Evolutionary conservation across 2,329 filamentous ascomycete species (phyloP).

Genomic region (Fusarium marasasianum): DNA sequence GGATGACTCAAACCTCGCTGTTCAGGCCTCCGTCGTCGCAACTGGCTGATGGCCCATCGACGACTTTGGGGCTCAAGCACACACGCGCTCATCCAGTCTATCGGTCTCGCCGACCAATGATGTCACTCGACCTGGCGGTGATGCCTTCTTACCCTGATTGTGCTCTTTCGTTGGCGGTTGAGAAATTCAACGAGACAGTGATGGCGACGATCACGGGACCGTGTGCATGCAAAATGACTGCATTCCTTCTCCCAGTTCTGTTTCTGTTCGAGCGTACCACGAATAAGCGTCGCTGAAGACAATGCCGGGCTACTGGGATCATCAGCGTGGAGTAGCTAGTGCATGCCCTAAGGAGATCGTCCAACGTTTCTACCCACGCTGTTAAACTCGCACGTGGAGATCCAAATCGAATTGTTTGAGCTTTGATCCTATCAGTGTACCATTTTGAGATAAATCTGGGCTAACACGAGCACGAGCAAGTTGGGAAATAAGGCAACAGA

Average conservation of each 20-base stretch:
- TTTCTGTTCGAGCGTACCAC: slow-evolving; percentile 8
- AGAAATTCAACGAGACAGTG: slow-evolving; percentile 6
- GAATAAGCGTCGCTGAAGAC: slow-evolving; percentile 9
- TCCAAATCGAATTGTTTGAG: slow-evolving; percentile 14
- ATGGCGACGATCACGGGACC: slow-evolving; percentile 29
- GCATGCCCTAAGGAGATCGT: slow-evolving; percentile 25
- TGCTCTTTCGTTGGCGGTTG: slow-evolving; percentile 24
- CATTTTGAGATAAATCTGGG: slow-evolving; percentile 1
- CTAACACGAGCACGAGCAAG: neutral
- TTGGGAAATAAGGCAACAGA: slow-evolving; percentile 6
- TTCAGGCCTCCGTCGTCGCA: slow-evolving; percentile 27
- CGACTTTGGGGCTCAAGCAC: slow-evolving; percentile 29
- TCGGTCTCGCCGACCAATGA: slow-evolving; percentile 33
- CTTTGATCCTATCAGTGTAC: slow-evolving; percentile 17
- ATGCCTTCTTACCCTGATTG: slow-evolving; percentile 16
- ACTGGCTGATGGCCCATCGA: slow-evolving; percentile 23
- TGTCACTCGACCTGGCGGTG: slow-evolving; percentile 34
- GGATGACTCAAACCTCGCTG: slow-evolving; percentile 23
- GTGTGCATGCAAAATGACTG: slow-evolving; percentile 26
- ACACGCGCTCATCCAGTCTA: slow-evolving; percentile 4
- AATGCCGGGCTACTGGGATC: slow-evolving; percentile 26
- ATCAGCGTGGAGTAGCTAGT: slow-evolving; percentile 25
- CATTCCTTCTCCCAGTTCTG: slow-evolving; percentile 12
- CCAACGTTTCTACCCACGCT: slow-evolving; percentile 31
- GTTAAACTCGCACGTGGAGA: slow-evolving; percentile 29